These are phyloP conservation scores for Rhynchospora pubera DNA, from an alignment of 176 grass and related monocot genomes.

Conservation along the genomic window DNA sequence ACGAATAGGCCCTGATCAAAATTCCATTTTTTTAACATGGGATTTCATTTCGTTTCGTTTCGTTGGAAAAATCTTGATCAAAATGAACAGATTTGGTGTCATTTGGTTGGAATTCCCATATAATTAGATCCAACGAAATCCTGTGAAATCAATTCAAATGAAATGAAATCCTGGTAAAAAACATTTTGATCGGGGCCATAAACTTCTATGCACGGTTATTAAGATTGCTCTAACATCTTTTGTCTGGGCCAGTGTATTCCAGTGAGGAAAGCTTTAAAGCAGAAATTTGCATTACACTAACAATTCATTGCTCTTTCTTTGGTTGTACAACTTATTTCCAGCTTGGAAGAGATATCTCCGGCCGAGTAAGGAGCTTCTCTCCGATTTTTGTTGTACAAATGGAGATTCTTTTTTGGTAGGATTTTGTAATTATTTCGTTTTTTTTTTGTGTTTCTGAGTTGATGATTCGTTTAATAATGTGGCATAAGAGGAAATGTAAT, in stretches of 20 bases:
- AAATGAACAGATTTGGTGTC: too few relatives aligned
- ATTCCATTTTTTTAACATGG: too few relatives aligned
- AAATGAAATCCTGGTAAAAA: too few relatives aligned
- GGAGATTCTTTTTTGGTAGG: background rate
- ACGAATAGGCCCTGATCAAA: too few relatives aligned
- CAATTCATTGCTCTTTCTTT: background rate
- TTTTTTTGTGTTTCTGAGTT: background rate
- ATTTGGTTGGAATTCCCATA: too few relatives aligned
- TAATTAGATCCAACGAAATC: too few relatives aligned
- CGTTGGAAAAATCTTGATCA: too few relatives aligned
- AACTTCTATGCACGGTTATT: background rate
- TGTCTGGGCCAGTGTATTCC: background rate
- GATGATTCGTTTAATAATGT: background rate
- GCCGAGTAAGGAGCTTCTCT: constrained; percentile 13
- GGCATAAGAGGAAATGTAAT: background rate
- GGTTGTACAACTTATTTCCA: constrained; percentile 27
- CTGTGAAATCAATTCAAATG: too few relatives aligned
- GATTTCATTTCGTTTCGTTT: too few relatives aligned
- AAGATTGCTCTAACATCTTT: background rate
- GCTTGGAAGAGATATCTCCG: constrained; percentile 69
- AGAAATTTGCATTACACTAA: background rate
- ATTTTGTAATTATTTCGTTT: background rate
- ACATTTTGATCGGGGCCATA: too few relatives aligned
- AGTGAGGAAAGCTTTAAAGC: background rate
- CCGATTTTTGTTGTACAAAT: background rate